These are phyloP conservation scores for Aaosphaeria pasadenensis DNA, from an alignment of 2,329 filamentous ascomycete species.

Conservation along the genomic window DNA sequence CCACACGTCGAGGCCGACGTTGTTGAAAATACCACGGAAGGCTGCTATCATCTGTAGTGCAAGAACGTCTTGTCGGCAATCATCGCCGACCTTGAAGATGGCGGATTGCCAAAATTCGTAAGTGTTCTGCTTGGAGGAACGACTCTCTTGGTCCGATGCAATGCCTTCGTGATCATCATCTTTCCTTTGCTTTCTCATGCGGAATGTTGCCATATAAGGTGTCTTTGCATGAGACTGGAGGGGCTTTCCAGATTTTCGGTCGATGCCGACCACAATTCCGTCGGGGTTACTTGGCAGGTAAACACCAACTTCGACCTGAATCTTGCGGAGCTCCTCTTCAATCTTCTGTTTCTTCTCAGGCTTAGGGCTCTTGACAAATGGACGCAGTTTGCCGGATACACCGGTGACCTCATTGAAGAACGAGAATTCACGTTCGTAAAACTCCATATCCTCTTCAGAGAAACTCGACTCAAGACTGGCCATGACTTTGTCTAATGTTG, in stretches of 20 bases:
- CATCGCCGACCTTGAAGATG: constrained; percentile 99
- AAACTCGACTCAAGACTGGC: constrained; percentile 79
- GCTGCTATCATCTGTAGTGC: constrained; percentile 97
- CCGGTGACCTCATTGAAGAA: constrained; percentile 97
- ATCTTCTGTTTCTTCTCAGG: constrained; percentile 99
- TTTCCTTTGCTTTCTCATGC: constrained; percentile 77
- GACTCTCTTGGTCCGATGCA: constrained; percentile 29
- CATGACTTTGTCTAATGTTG: constrained; percentile 88
- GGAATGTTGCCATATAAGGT: constrained; percentile 98
- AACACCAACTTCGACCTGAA: constrained; percentile 94
- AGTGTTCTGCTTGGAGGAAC: constrained; percentile 39
- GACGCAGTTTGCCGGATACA: constrained; percentile 93
- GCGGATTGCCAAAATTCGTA: constrained; percentile 98
- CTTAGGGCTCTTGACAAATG: constrained; percentile 86
- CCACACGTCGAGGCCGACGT: constrained; percentile 90
- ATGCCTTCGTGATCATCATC: constrained; percentile 32
- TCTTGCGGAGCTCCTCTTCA: constrained; percentile 95
- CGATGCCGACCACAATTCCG: constrained; percentile 94
- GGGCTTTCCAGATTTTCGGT: constrained; percentile 95
- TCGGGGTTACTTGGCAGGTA: constrained; percentile 97
- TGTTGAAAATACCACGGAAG: constrained; percentile 95
- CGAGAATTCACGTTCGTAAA: constrained; percentile 93
- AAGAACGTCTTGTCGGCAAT: constrained; percentile 94
- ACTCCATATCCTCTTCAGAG: constrained; percentile 71
- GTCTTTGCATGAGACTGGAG: constrained; percentile 97